Conservation (phyloP, 1,284 basidiomycete species). For the Inonotus hispidus region DNA sequence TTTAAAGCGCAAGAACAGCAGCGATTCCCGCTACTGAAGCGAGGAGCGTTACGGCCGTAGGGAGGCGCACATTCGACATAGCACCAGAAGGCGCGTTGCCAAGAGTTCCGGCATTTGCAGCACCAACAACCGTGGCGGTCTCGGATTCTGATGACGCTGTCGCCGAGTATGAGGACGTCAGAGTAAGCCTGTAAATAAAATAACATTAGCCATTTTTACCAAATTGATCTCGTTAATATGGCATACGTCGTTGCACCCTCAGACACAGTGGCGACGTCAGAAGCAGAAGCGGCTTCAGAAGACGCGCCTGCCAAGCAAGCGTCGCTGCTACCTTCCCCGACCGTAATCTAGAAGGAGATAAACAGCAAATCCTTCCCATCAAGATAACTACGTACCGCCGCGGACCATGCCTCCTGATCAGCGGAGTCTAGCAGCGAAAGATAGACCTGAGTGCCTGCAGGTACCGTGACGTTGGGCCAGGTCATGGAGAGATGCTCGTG, state of each 20-base stretch:
- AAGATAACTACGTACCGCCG: slow-evolving; percentile 36
- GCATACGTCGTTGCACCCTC: slow-evolving; percentile 22
- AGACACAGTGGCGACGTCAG: slow-evolving; percentile 22
- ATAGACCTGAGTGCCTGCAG: slow-evolving; percentile 44
- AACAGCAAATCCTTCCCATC: background rate
- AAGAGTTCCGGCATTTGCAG: slow-evolving; percentile 47
- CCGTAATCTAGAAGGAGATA: slow-evolving; percentile 41
- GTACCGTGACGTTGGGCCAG: slow-evolving; percentile 41
- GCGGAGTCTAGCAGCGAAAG: slow-evolving; percentile 51
- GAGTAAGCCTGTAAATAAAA: slow-evolving; percentile 15
- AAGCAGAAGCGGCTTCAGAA: slow-evolving; percentile 17
- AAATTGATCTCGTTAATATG: slow-evolving; percentile 15
- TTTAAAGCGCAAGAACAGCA: slow-evolving; percentile 14
- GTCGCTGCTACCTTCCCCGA: slow-evolving; percentile 37
- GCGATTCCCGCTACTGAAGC: slow-evolving; percentile 6
- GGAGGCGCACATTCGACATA: slow-evolving; percentile 18
- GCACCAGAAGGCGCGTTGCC: slow-evolving; percentile 25
- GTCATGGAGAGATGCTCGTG: slow-evolving; percentile 37
- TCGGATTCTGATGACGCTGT: slow-evolving; percentile 21
- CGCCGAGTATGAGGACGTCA: slow-evolving; percentile 21
- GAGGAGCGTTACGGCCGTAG: slow-evolving; percentile 10
- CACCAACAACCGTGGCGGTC: slow-evolving; percentile 36
- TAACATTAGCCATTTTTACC: background rate
- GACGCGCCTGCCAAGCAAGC: slow-evolving; percentile 39
- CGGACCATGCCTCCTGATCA: slow-evolving; percentile 61